Evolutionary conservation across 2,329 filamentous ascomycete genomes (phyloP).

Genomic region (Phialocephala sp.): DNA sequence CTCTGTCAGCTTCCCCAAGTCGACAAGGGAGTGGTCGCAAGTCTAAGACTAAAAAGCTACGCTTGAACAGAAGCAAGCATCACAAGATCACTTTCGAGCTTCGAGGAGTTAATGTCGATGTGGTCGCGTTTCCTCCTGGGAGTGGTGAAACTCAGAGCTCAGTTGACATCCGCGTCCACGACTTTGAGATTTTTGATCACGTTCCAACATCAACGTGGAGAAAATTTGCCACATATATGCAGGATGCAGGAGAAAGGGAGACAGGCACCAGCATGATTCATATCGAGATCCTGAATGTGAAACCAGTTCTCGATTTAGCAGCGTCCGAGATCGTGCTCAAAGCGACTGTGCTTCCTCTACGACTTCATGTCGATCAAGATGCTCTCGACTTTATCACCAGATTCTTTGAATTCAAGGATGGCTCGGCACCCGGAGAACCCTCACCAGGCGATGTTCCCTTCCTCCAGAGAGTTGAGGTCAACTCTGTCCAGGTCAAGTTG

Average conservation of each 20-base stretch:
- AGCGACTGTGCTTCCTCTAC: conserved; percentile 78
- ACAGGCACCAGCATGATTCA: conserved; percentile 89
- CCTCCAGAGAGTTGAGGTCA: conserved; percentile 86
- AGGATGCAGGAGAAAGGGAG: conserved; percentile 84
- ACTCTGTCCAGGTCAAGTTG: conserved; percentile 80
- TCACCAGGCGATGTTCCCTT: conserved; percentile 79
- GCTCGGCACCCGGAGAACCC: conserved; percentile 58
- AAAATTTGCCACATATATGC: conserved; percentile 94
- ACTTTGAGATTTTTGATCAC: conserved; percentile 92
- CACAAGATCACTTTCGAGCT: conserved; percentile 98
- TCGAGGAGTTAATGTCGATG: conserved; percentile 79
- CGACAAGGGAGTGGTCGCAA: conserved; percentile 49
- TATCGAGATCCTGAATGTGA: conserved; percentile 85
- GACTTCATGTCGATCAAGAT: conserved; percentile 96
- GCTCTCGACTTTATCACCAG: conserved; percentile 95
- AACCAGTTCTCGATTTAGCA: conserved; percentile 80
- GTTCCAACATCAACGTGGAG: conserved; percentile 96
- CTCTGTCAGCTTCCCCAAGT: conserved; percentile 63
- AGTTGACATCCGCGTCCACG: conserved; percentile 79
- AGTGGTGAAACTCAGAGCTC: conserved; percentile 86
- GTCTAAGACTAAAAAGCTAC: conserved; percentile 63
- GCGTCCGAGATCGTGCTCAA: conserved; percentile 89
- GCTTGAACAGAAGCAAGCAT: conserved; percentile 81
- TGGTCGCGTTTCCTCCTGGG: conserved; percentile 78
- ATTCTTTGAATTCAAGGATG: conserved; percentile 98